Evolutionary conservation across 352 stramenopile species (phyloP).

Genomic region (Globisporangium ultimum): DNA sequence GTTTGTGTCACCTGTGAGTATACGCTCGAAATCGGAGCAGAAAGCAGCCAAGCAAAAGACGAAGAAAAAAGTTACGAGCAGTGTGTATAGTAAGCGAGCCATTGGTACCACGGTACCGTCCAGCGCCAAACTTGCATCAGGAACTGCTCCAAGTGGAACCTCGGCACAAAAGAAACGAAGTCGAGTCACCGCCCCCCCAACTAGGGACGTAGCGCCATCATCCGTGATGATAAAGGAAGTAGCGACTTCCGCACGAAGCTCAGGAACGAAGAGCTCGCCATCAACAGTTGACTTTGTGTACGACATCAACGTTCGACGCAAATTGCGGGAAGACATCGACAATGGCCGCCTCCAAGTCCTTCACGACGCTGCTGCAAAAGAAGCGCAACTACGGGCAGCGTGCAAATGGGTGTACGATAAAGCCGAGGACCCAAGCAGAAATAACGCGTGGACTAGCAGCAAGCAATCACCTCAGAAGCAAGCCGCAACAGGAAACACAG

Average conservation of each 20-base stretch:
- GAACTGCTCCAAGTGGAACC: background rate
- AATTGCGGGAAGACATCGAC: conserved; percentile 59
- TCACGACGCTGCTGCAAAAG: conserved; percentile 23
- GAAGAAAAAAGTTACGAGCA: conserved; percentile 17
- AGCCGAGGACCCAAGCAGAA: conserved; percentile 6
- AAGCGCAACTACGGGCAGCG: conserved; percentile 36
- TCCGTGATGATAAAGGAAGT: background rate
- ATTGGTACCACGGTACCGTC: conserved; percentile 16
- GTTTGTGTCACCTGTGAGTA: conserved; percentile 35
- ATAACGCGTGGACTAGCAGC: conserved; percentile 21
- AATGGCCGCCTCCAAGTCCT: conserved; percentile 33
- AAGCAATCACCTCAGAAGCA: conserved; percentile 2
- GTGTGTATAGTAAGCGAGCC: conserved; percentile 30
- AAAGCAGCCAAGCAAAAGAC: conserved; percentile 15
- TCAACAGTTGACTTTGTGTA: conserved; percentile 66
- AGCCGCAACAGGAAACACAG: background rate
- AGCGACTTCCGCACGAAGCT: background rate
- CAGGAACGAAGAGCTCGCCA: conserved; percentile 9
- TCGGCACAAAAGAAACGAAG: conserved; percentile 3
- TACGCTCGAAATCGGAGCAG: background rate
- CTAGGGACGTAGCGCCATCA: background rate
- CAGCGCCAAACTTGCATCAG: background rate
- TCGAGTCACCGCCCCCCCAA: background rate
- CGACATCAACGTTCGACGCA: conserved; percentile 47
- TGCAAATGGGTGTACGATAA: conserved; percentile 39